Conservation (phyloP, 2,329 filamentous ascomycete species). For the Botrytis sinoallii region DNA sequence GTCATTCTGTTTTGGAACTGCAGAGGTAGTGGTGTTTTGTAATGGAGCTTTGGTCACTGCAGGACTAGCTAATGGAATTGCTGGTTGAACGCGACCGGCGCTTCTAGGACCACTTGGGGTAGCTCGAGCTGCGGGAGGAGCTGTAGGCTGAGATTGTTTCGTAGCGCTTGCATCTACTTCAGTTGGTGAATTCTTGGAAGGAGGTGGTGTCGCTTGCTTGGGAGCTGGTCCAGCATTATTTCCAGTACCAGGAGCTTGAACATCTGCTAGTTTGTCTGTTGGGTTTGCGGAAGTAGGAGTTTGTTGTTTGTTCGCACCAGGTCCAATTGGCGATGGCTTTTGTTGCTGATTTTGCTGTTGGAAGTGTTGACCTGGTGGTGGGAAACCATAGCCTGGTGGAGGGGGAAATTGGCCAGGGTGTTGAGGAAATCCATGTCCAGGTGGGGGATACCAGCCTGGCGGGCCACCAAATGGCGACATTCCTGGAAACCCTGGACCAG, state of each 20-base stretch:
- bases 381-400: conserved; percentile 42
- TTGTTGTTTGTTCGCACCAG: conserved; percentile 48
- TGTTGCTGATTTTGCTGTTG: conserved; percentile 38
- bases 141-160: conserved; percentile 23
- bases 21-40: conserved; percentile 33
- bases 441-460: conserved; percentile 73
- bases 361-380: conserved; percentile 60
- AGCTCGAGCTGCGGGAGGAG: conserved; percentile 20
- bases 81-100: conserved; percentile 58
- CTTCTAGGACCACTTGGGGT: conserved; percentile 43
- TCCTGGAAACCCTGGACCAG: conserved; percentile 64
- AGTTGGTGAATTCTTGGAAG: conserved; percentile 62
- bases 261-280: conserved; percentile 39
- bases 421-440: conserved; percentile 70
- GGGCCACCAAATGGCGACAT: conserved; percentile 70
- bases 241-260: conserved; percentile 46
- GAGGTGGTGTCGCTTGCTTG: conserved; percentile 53
- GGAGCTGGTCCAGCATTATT: conserved; percentile 38
- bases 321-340: conserved; percentile 52
- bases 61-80: conserved; percentile 55
- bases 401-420: conserved; percentile 51
- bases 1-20: conserved; percentile 25
- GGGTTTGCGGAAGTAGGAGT: conserved; percentile 43
- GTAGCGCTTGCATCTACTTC: conserved; percentile 47
- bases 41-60: conserved; percentile 41